Conservation (phyloP, 768 basidiomycete species). For the Butyriboletus loyo region DNA sequence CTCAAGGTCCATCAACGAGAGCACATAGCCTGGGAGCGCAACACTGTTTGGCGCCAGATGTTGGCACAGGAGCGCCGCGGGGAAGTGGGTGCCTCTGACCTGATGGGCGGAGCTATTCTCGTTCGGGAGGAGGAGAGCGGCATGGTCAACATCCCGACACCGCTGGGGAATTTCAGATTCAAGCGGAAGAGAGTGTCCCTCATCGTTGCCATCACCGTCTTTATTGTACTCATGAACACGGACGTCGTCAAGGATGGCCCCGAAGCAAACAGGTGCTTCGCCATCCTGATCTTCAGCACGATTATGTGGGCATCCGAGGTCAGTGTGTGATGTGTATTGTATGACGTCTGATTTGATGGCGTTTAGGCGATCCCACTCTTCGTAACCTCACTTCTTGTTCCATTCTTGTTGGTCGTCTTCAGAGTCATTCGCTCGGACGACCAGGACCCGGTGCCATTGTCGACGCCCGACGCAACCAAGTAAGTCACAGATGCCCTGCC, state of each 20-base stretch:
- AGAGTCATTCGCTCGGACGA: constrained; percentile 59
- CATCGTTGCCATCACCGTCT: constrained; percentile 52
- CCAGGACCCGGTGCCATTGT: constrained; percentile 50
- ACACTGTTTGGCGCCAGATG: constrained; percentile 98
- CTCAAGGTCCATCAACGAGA: constrained; percentile 86
- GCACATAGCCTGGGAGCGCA: constrained; percentile 94
- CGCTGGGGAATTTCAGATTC: constrained; percentile 62
- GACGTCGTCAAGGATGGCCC: constrained; percentile 50
- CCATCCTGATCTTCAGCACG: constrained; percentile 85
- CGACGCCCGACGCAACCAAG: constrained; percentile 77
- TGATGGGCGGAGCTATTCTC: constrained; percentile 44
- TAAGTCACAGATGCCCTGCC: constrained; percentile 34
- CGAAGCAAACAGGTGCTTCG: constrained; percentile 87
- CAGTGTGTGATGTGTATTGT: background rate
- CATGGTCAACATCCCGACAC: constrained; percentile 51
- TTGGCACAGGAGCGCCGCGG: constrained; percentile 78
- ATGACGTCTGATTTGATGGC: background rate
- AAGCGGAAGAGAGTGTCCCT: constrained; percentile 62
- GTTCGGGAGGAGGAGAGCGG: constrained; percentile 40
- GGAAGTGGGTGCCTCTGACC: constrained; percentile 30
- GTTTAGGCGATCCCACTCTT: constrained; percentile 90
- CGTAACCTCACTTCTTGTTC: constrained; percentile 91
- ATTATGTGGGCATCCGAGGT: constrained; percentile 97
- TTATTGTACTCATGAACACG: constrained; percentile 60
- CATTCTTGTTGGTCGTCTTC: constrained; percentile 82